Evolutionary conservation across 1,284 basidiomycete species (phyloP).

Genomic region (Volvariella volvacea): DNA sequence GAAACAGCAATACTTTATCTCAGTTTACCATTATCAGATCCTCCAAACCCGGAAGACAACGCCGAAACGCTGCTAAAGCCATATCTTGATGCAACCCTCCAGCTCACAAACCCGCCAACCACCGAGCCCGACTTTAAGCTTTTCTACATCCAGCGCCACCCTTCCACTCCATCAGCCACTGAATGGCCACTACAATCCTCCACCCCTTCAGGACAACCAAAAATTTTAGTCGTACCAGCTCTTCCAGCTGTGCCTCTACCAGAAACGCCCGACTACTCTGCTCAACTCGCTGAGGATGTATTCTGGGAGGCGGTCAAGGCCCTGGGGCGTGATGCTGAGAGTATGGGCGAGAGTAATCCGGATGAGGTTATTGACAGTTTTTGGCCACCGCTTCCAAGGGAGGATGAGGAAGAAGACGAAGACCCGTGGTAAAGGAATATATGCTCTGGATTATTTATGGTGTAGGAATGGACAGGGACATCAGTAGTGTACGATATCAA

Average conservation of each 20-base stretch:
- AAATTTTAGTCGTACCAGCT: conserved; percentile 32
- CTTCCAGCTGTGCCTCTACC: conserved; percentile 36
- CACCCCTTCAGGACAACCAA: conserved; percentile 1
- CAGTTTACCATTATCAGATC: conserved; percentile 35
- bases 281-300: conserved; percentile 48
- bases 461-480: too few species aligned
- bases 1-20: conserved; percentile 57
- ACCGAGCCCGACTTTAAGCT: conserved; percentile 4
- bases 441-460: too few species aligned
- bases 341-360: conserved; percentile 7
- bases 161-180: conserved; percentile 11
- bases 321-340: conserved; percentile 14
- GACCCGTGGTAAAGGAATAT: too few species aligned
- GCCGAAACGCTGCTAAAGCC: conserved; percentile 50
- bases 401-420: conserved; percentile 31
- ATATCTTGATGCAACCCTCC: conserved; percentile 49
- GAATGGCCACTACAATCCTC: not conserved
- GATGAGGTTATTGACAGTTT: conserved; percentile 23
- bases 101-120: conserved; percentile 18
- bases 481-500: too few species aligned
- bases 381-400: conserved; percentile 34
- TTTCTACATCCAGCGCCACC: conserved; percentile 4
- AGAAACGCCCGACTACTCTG: conserved; percentile 52
- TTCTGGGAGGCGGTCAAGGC: conserved; percentile 48
- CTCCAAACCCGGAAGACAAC: conserved; percentile 26